phyloP scores from a whole-genome alignment of 139 green algal genomes.

The Yamagishiella unicocca region DNA sequence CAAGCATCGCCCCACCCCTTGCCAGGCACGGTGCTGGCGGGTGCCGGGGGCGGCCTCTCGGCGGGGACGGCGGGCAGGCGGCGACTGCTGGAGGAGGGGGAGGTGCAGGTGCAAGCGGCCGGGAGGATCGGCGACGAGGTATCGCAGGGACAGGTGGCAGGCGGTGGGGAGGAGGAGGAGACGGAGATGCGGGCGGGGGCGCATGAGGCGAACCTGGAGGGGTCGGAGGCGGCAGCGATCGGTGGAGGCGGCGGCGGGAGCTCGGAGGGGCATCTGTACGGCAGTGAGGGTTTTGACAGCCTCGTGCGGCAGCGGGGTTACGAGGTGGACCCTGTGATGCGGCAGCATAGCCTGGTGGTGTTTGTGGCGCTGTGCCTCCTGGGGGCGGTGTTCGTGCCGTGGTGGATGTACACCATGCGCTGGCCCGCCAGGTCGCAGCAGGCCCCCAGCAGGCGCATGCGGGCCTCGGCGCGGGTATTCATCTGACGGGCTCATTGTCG shows the following conservation, averaged over 20 bases:
- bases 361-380: constrained; percentile 12
- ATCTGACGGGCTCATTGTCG: too few species aligned
- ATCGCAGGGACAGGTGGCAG: not conserved
- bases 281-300: not conserved
- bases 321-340: constrained; percentile 26
- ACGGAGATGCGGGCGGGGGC: too few species aligned
- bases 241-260: too few species aligned
- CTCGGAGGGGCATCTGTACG: not conserved
- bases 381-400: constrained; percentile 26
- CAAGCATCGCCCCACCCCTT: not conserved
- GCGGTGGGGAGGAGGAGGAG: not conserved
- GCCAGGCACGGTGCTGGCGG: constrained; percentile 25
- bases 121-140: too few species aligned
- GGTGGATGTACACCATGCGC: not conserved
- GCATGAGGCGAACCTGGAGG: too few species aligned
- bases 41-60: not conserved
- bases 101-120: not conserved
- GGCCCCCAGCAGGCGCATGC: too few species aligned
- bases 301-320: not conserved
- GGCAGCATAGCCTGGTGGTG: constrained; percentile 40
- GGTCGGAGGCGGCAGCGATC: too few species aligned
- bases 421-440: too few species aligned
- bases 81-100: constrained; percentile 1
- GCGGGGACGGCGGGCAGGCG: not conserved
- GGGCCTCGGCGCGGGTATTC: too few species aligned